Evolutionary conservation across 176 grass and related monocot genomes (phyloP), one percentile per base, ranked within the genome.

Genomic region (Oryza coarctata): DNA sequence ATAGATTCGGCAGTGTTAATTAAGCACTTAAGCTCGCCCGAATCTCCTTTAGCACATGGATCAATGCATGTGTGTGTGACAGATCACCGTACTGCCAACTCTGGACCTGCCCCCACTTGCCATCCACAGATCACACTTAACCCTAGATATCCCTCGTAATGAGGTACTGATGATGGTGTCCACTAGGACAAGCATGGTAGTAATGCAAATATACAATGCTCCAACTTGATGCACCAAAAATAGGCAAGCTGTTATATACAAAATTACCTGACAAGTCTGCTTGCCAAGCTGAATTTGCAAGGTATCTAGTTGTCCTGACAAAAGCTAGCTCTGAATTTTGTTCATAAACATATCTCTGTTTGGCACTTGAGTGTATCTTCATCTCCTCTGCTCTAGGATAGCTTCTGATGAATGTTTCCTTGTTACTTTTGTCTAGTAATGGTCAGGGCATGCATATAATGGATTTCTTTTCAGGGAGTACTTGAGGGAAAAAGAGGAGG

Each of bases 41-140:
- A 33, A 64, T 81, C 63, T 20, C 64, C 61, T 85, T 32, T 27
- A 28, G 77, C 82, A 85, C 87, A 81, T 81, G 87, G 82, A 81
- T 22, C 36, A 40, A 84, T 50, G 70, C 50, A 15, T 66, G 70
- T 50, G 70, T 50, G 55, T 13, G 39, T 63, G 61, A 11, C 32
- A 33, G 29, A 71, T 81, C 55, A 64, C 34, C 79, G 63, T 2
- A 72, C 12, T 7, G 55, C 73, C 73, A 82, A 50, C 25, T 82
- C 47, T 35, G 70, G 4, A 3, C 68, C 80, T 71, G 75, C 68
- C 62, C 75, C 70, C 70, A 84, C 63, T 88, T 80, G 87, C 38
- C 72, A 87, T 78, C 61, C 62, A 79, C 82, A 80, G 70, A 89
- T 75, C 82, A 52, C 82, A 68, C 75, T 74, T 25, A 49, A 45